A percentile compares a stretch with the other conserved stretches of the same genome.
Conservation (phyloP, 1,284 basidiomycete species). For the Tylopilus sp. region DNA sequence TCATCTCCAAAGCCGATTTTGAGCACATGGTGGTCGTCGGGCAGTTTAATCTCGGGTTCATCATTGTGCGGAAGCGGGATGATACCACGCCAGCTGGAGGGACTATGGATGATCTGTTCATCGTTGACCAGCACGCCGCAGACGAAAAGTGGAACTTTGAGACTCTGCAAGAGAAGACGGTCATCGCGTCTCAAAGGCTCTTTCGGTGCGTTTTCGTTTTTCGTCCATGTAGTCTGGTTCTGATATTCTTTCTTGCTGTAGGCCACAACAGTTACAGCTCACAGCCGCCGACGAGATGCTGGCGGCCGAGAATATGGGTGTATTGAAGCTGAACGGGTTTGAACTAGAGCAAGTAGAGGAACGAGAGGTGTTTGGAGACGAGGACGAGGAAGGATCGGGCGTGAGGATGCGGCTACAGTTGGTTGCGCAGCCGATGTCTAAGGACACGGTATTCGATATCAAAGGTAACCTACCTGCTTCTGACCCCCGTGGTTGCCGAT, state of each 20-base stretch:
- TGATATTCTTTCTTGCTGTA: slow-evolving; percentile 35
- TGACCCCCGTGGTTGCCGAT: slow-evolving; percentile 1
- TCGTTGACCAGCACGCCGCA: slow-evolving; percentile 85
- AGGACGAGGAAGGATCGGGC: not conserved
- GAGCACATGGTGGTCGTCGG: slow-evolving; percentile 81
- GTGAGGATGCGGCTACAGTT: slow-evolving; percentile 60
- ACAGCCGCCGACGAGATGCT: slow-evolving; percentile 89
- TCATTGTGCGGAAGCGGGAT: slow-evolving; percentile 66
- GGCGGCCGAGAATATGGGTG: slow-evolving; percentile 81
- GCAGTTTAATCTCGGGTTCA: slow-evolving; percentile 97
- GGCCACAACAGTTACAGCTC: slow-evolving; percentile 77
- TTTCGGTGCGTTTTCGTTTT: slow-evolving; percentile 56
- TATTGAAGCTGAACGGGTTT: slow-evolving; percentile 86
- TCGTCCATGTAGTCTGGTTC: not conserved
- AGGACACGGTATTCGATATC: slow-evolving; percentile 75
- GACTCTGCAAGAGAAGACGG: slow-evolving; percentile 82
- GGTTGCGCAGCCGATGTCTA: slow-evolving; percentile 87
- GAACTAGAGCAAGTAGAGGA: slow-evolving; percentile 62
- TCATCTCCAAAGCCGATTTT: slow-evolving; percentile 90
- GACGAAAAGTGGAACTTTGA: slow-evolving; percentile 99
- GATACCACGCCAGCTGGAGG: slow-evolving; percentile 7
- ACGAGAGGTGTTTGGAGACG: slow-evolving; percentile 33
- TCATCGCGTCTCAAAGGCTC: slow-evolving; percentile 83
- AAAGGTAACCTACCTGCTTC: slow-evolving; percentile 37
- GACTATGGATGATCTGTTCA: slow-evolving; percentile 82